Evolutionary conservation across 1,139 yeast genomes (phyloP), one percentile per base, ranked within the genome.

Genomic region (Nematodospora anomalae): DNA sequence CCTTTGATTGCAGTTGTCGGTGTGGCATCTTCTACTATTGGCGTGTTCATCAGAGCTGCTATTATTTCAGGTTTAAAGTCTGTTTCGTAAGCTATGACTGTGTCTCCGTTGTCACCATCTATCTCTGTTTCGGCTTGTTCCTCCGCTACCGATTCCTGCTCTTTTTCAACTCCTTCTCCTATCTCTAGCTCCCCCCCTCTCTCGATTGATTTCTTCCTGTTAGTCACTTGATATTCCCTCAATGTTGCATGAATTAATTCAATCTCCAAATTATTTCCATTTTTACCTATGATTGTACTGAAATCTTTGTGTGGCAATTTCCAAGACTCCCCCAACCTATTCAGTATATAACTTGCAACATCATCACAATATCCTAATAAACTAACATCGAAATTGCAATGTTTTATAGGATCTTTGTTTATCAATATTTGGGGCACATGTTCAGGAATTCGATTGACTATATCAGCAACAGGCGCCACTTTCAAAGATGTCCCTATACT

Each of bases 391-490:
- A 92, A 92, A 50, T 83, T 86, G 36, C 80, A 71, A 55, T 86
- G 92, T 30, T 69, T 70, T n/a, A 88, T 83, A 0, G 87, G 81
- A 50, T 88, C 95, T 51, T 77, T 79, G 53, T 89, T 88, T 43
- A 92, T 83, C 40, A 88, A 68, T 4, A 92, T 71, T 57, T 90
- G 97, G 0, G 97, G 97, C 1, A 88, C 79, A 23, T 74, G 59
- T 14, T 75, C 75, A 0, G 86, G 83, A 1, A 89, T 60, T 58
- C 78, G 71, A 41, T 87, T 81, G n/a, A 89, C 89, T 32, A 92
- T 86, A 41, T 88, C 90, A 31, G 92, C 83, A n/a, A 92, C 97
- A 0, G 98, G 98, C 0, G 96, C 90, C 21, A 92, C 98, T 55
- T 90, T 88, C 41, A 92, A 71, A 16, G 97, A 90, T 0, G 98